A percentile compares a stretch with the other conserved stretches of the same genome.
phyloP scores from a whole-genome alignment of 2,329 filamentous ascomycete genomes.

The Stagonosporopsis chrysanthemi region DNA sequence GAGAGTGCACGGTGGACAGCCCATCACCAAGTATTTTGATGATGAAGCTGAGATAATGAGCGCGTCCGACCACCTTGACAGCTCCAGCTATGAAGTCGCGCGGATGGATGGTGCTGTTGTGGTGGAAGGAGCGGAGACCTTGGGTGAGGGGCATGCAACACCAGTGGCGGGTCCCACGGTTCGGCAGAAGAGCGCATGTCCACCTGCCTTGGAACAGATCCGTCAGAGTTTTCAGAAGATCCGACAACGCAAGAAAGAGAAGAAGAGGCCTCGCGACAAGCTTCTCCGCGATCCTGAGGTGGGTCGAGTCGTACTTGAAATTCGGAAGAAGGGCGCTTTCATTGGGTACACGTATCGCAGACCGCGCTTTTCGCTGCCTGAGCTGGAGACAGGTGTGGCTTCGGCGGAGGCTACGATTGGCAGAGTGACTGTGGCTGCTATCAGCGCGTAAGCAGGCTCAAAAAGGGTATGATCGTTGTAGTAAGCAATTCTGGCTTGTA shows the following conservation, averaged over 20 bases:
- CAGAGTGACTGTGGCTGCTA: conserved; percentile 14
- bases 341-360: conserved; percentile 86
- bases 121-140: conserved; percentile 2
- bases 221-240: conserved; percentile 19
- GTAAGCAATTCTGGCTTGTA: not conserved
- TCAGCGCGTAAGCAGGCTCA: conserved; percentile 18
- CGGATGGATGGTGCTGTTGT: conserved; percentile 9
- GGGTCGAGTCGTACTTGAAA: conserved; percentile 73
- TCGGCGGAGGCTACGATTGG: conserved; percentile 2
- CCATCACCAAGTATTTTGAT: conserved; percentile 85
- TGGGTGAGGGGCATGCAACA: conserved; percentile 1
- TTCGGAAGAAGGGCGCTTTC: conserved; percentile 84
- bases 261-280: conserved; percentile 83
- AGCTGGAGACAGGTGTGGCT: conserved; percentile 35
- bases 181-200: not conserved
- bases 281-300: conserved; percentile 76
- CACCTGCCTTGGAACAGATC: conserved; percentile 11
- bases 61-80: conserved; percentile 46
- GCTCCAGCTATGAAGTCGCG: conserved; percentile 40
- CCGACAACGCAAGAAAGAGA: conserved; percentile 68
- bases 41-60: conserved; percentile 73
- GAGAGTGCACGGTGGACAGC: conserved; percentile 62
- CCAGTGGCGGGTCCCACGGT: not conserved
- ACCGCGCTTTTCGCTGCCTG: conserved; percentile 45
- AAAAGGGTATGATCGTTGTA: not conserved